These are phyloP conservation scores for Podospora bellae-mahoneyi DNA, from an alignment of 495 filamentous ascomycete genomes.

Conservation along the genomic window DNA sequence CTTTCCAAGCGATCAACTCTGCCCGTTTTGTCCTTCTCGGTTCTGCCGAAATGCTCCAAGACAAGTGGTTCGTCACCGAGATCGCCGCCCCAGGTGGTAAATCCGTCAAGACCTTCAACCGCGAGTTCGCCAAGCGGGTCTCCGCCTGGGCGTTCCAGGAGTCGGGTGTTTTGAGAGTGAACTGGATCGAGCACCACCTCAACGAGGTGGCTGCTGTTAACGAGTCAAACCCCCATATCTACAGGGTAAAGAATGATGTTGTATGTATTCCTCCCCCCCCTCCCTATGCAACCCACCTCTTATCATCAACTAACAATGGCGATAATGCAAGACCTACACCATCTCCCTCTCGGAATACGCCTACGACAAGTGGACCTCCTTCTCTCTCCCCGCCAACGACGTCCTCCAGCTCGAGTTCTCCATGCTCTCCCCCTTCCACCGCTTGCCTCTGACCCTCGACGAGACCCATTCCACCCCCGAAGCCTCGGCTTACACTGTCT, in stretches of 20 bases:
- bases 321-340: slow-evolving; percentile 63
- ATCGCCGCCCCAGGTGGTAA: slow-evolving; percentile 57
- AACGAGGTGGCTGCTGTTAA: slow-evolving; percentile 51
- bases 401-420: slow-evolving; percentile 89
- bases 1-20: slow-evolving; percentile 87
- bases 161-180: slow-evolving; percentile 81
- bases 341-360: slow-evolving; percentile 85
- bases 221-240: slow-evolving; percentile 77
- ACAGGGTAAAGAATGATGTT: slow-evolving; percentile 94
- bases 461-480: slow-evolving; percentile 52
- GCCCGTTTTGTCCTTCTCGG: slow-evolving; percentile 87
- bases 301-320: slow-evolving; percentile 4
- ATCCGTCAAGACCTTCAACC: slow-evolving; percentile 65
- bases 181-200: slow-evolving; percentile 76
- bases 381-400: slow-evolving; percentile 64
- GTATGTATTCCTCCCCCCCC: slow-evolving; percentile 53
- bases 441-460: slow-evolving; percentile 65
- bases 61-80: slow-evolving; percentile 84
- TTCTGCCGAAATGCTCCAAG: slow-evolving; percentile 77
- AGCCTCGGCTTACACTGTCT: slow-evolving; percentile 67
- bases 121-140: slow-evolving; percentile 78
- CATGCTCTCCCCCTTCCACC: slow-evolving; percentile 98
- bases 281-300: background rate
- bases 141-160: slow-evolving; percentile 93
- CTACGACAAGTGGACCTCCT: slow-evolving; percentile 67